phyloP scores from a whole-genome alignment of 202 grass and related monocot species.

The Cymbopogon flexuosus region DNA sequence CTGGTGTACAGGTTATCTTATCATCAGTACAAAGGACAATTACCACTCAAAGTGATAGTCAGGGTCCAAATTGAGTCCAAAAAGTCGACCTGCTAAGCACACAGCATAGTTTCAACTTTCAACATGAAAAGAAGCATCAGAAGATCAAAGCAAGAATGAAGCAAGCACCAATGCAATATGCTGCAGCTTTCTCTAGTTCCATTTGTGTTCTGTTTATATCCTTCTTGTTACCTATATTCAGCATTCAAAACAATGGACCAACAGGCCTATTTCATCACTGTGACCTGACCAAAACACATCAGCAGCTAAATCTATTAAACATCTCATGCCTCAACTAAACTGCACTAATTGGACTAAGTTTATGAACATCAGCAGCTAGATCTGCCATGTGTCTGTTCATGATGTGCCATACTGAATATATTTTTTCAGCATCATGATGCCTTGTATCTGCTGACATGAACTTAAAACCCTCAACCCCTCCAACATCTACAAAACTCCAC shows the following conservation, averaged over 20 bases:
- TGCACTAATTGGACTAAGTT: slow-evolving; percentile 3
- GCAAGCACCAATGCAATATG: not conserved
- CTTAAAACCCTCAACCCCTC: slow-evolving; percentile 54
- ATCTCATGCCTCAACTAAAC: slow-evolving; percentile 23
- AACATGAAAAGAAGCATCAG: not conserved
- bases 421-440: slow-evolving; percentile 45
- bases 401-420: slow-evolving; percentile 55
- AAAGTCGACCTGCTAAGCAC: not conserved
- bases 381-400: slow-evolving; percentile 53
- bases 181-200: not conserved
- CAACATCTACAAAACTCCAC: slow-evolving; percentile 68
- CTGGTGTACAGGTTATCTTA: not conserved
- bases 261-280: not conserved
- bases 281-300: not conserved
- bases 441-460: slow-evolving; percentile 56
- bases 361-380: slow-evolving; percentile 40
- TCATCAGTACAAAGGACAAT: not conserved
- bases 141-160: not conserved
- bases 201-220: not conserved
- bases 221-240: not conserved
- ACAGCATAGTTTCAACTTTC: not conserved
- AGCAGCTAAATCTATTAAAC: not conserved
- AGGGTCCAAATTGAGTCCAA: not conserved
- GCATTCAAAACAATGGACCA: not conserved
- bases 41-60: not conserved